Evolutionary conservation across 345 rosid genomes (phyloP).

Genomic region (Mallotus nudiflorus): DNA sequence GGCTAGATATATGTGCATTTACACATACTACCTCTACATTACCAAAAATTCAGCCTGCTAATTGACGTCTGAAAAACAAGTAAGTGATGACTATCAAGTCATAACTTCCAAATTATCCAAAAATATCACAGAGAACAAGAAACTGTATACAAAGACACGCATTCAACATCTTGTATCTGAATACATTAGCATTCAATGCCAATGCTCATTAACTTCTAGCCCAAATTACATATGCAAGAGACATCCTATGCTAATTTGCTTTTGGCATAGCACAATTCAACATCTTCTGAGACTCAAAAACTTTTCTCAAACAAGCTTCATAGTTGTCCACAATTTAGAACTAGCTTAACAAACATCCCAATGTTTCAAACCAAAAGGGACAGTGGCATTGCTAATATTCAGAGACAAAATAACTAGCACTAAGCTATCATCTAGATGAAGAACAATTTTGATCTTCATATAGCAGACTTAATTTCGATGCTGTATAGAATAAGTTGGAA

Average conservation of each 20-base stretch:
- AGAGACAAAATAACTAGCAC: background rate
- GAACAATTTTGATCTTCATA: background rate
- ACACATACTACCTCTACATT: background rate
- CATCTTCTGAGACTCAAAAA: background rate
- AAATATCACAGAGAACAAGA: background rate
- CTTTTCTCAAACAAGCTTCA: background rate
- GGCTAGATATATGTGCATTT: background rate
- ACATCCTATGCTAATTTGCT: background rate
- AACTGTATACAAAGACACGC: background rate
- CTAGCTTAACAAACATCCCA: background rate
- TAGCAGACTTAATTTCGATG: constrained; percentile 12
- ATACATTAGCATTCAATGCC: background rate
- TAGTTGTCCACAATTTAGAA: background rate
- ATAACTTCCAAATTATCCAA: background rate
- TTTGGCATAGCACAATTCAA: background rate
- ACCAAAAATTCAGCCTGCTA: background rate
- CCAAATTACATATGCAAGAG: background rate
- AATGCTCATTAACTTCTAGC: background rate
- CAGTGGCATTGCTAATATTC: background rate
- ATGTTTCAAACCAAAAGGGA: background rate
- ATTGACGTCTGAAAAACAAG: background rate
- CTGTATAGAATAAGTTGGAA: background rate
- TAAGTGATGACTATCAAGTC: background rate
- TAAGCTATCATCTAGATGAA: background rate
- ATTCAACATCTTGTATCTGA: background rate